These are phyloP conservation scores for Phlyctochytrium bullatum DNA, from an alignment of 192 early-diverging fungal genomes.

Conservation along the genomic window DNA sequence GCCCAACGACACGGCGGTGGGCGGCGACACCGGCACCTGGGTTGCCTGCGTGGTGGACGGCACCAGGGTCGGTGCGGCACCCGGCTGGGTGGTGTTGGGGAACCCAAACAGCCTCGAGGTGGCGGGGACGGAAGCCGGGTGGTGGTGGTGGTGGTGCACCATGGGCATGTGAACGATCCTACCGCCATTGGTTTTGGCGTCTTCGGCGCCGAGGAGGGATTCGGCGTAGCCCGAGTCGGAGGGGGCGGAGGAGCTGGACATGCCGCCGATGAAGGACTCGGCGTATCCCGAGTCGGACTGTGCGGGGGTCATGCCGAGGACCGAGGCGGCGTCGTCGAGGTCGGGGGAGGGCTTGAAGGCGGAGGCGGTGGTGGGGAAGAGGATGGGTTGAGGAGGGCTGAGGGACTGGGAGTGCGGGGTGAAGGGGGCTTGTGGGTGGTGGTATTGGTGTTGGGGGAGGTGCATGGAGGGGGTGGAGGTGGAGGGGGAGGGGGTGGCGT, in stretches of 20 bases:
- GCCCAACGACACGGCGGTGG: no score
- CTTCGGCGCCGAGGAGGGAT: not conserved
- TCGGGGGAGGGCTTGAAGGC: not conserved
- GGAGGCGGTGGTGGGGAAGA: not conserved
- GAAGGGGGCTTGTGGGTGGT: no score
- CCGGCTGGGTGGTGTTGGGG: not conserved
- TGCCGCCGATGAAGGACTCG: not conserved
- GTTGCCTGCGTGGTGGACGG: no score
- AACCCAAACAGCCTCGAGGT: not conserved
- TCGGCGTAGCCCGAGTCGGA: not conserved
- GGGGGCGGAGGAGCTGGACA: not conserved
- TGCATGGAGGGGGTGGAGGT: no score
- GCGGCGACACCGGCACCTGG: no score
- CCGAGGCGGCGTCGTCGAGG: slow-evolving; percentile 1
- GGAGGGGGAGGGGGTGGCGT: no score
- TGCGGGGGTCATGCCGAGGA: not conserved
- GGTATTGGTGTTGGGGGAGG: no score
- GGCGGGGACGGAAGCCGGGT: not conserved
- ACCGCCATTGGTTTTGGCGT: not conserved
- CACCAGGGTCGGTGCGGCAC: no score
- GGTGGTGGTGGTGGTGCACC: not conserved
- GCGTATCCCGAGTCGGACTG: slow-evolving; percentile 3
- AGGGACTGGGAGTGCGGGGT: no score
- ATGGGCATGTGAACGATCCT: not conserved
- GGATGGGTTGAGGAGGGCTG: no score